A percentile compares a stretch with the other conserved stretches of the same genome.
phyloP scores from a whole-genome alignment of 805 yeast genomes.

The Starmerella kuoi region DNA sequence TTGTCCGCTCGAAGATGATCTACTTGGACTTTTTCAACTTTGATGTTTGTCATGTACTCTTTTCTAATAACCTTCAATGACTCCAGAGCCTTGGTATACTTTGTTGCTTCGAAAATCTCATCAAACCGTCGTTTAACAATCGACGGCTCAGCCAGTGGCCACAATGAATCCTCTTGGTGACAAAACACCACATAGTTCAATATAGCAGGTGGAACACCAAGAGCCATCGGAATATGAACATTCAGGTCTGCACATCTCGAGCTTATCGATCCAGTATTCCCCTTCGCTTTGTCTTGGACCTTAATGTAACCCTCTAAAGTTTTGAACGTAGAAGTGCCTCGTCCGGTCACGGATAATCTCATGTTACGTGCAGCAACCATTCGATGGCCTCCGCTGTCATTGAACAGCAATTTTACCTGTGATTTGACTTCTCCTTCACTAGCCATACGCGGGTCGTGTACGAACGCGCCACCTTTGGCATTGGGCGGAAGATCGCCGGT shows the following conservation, averaged over 20 bases:
- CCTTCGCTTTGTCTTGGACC: background rate
- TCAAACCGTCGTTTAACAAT: slow-evolving; percentile 82
- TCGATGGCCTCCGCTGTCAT: slow-evolving; percentile 49
- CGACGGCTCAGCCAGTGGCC: slow-evolving; percentile 89
- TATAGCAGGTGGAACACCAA: slow-evolving; percentile 82
- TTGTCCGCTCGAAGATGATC: slow-evolving; percentile 63
- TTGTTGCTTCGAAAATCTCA: slow-evolving; percentile 90
- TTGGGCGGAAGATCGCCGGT: slow-evolving; percentile 96
- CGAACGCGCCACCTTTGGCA: slow-evolving; percentile 88
- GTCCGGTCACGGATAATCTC: slow-evolving; percentile 50
- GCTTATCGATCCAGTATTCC: slow-evolving; percentile 28
- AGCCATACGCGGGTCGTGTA: slow-evolving; percentile 68
- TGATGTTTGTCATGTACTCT: slow-evolving; percentile 64
- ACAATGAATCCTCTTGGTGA: slow-evolving; percentile 90
- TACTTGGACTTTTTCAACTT: slow-evolving; percentile 64
- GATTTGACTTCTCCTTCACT: slow-evolving; percentile 72
- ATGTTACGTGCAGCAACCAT: slow-evolving; percentile 83
- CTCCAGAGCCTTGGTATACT: slow-evolving; percentile 82
- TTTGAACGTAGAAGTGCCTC: slow-evolving; percentile 60
- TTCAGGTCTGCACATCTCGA: slow-evolving; percentile 80
- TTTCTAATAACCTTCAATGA: slow-evolving; percentile 62
- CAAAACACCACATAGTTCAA: slow-evolving; percentile 89
- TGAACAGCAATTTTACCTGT: slow-evolving; percentile 79
- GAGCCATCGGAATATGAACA: slow-evolving; percentile 58
- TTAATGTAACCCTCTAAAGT: slow-evolving; percentile 76